phyloP scores from a whole-genome alignment of 2,329 filamentous ascomycete genomes.

The Xylaria multiplex region DNA sequence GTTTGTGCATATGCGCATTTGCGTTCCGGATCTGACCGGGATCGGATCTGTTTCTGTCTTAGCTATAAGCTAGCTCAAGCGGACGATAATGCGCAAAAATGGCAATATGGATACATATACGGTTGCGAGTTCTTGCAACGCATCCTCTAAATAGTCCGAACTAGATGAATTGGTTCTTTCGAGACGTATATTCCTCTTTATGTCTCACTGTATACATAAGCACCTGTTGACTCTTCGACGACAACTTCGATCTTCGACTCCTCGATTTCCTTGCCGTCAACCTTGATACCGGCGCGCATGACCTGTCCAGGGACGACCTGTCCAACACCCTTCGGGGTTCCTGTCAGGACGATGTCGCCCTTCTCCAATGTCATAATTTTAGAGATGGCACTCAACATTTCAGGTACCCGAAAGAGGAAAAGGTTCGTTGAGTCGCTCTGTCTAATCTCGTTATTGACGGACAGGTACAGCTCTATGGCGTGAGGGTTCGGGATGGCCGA shows the following conservation, averaged over 20 bases:
- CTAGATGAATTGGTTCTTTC: constrained; percentile 6
- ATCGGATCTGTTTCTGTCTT: not conserved
- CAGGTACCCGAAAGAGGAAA: constrained; percentile 92
- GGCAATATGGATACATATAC: constrained; percentile 15
- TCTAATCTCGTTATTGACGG: constrained; percentile 79
- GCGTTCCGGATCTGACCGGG: constrained; percentile 1
- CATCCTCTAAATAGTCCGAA: not conserved
- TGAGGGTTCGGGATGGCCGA: constrained; percentile 85
- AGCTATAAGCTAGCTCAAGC: not conserved
- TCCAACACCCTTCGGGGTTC: constrained; percentile 95
- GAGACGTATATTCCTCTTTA: constrained; percentile 49
- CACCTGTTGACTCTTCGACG: constrained; percentile 80
- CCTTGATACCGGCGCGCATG: constrained; percentile 83
- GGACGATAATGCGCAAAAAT: not conserved
- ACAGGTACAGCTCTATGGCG: constrained; percentile 84
- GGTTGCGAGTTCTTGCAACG: not conserved
- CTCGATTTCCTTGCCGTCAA: constrained; percentile 83
- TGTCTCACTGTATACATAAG: constrained; percentile 81
- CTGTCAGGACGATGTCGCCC: constrained; percentile 94
- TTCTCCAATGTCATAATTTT: constrained; percentile 93
- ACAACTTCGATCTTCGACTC: constrained; percentile 85
- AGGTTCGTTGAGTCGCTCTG: constrained; percentile 91
- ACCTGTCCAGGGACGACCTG: constrained; percentile 85
- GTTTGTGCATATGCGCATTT: not conserved
- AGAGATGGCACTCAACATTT: constrained; percentile 89